These are phyloP conservation scores for Nicotiana sylvestris DNA, from an alignment of 257 asterid genomes.

Conservation along the genomic window DNA sequence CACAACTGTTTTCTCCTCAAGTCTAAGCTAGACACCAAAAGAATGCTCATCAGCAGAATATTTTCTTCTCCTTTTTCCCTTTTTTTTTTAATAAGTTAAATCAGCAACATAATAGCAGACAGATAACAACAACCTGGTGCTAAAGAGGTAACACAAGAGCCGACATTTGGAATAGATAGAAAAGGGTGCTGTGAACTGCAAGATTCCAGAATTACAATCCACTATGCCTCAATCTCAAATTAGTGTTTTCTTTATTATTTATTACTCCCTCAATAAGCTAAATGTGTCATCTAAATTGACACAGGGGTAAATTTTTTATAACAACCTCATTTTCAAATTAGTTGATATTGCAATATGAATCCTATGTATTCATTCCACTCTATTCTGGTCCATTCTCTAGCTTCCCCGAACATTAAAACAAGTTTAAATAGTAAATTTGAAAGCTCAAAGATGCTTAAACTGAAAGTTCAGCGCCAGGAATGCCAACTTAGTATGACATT, in stretches of 20 bases:
- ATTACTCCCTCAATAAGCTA: neutral
- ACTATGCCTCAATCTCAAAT: neutral
- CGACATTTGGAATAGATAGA: neutral
- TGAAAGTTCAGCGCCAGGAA: neutral
- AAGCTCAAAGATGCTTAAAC: constrained; percentile 1
- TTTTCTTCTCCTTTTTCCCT: neutral
- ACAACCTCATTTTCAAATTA: neutral
- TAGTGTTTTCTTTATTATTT: neutral
- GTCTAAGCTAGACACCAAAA: neutral
- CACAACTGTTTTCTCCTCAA: neutral
- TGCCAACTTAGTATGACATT: neutral
- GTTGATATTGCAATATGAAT: neutral
- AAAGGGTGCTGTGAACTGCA: neutral
- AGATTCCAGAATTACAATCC: neutral
- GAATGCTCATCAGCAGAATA: neutral
- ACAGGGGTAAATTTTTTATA: neutral
- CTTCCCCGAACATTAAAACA: neutral
- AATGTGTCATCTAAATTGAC: too few species aligned
- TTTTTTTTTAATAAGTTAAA: neutral
- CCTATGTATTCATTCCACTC: neutral
- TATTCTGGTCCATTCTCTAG: neutral
- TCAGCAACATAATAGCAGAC: neutral
- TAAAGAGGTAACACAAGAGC: neutral
- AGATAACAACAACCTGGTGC: neutral
- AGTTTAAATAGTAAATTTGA: neutral